These are phyloP conservation scores for Exophiala sideris DNA, from an alignment of 2,329 filamentous ascomycete genomes.

Conservation along the genomic window DNA sequence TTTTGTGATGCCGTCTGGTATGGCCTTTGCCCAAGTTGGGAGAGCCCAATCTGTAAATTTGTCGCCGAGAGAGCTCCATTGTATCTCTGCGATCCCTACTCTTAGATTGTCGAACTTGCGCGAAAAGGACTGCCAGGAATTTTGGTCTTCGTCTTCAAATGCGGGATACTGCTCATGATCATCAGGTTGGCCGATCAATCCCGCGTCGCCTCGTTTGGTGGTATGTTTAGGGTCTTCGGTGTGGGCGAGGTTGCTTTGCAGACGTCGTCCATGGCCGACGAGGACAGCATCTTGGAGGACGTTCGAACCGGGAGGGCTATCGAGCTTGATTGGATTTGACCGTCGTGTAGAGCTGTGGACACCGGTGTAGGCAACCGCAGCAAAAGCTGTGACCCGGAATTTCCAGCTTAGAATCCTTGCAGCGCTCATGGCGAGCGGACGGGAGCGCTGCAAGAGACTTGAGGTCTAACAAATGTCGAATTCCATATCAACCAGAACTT, in stretches of 20 bases:
- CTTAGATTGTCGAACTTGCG: slow-evolving; percentile 40
- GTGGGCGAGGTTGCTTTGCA: slow-evolving; percentile 13
- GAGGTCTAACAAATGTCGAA: slow-evolving; percentile 13
- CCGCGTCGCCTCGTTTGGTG: slow-evolving; percentile 17
- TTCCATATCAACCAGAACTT: slow-evolving; percentile 5
- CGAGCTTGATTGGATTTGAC: slow-evolving; percentile 12
- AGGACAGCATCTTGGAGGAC: slow-evolving; percentile 16
- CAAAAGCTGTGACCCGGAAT: slow-evolving; percentile 17
- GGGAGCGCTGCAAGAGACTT: slow-evolving; percentile 24
- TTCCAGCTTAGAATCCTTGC: slow-evolving; percentile 18
- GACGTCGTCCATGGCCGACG: slow-evolving; percentile 11
- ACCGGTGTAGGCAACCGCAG: slow-evolving; percentile 17
- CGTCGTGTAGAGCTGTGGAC: slow-evolving; percentile 14
- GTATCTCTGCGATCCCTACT: slow-evolving; percentile 39
- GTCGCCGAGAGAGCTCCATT: slow-evolving; percentile 46
- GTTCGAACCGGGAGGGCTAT: slow-evolving; percentile 15
- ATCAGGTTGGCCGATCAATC: slow-evolving; percentile 15
- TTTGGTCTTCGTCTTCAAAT: slow-evolving; percentile 32
- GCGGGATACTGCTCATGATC: slow-evolving; percentile 22
- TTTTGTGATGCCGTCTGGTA: slow-evolving; percentile 76
- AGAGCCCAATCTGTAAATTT: slow-evolving; percentile 68
- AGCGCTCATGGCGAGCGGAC: slow-evolving; percentile 24
- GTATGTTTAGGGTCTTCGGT: slow-evolving; percentile 9
- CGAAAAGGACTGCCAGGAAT: slow-evolving; percentile 52
- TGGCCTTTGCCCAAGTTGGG: slow-evolving; percentile 74